phyloP scores from a whole-genome alignment of 2,329 filamentous ascomycete species.

The Coniosporium uncinatum region DNA sequence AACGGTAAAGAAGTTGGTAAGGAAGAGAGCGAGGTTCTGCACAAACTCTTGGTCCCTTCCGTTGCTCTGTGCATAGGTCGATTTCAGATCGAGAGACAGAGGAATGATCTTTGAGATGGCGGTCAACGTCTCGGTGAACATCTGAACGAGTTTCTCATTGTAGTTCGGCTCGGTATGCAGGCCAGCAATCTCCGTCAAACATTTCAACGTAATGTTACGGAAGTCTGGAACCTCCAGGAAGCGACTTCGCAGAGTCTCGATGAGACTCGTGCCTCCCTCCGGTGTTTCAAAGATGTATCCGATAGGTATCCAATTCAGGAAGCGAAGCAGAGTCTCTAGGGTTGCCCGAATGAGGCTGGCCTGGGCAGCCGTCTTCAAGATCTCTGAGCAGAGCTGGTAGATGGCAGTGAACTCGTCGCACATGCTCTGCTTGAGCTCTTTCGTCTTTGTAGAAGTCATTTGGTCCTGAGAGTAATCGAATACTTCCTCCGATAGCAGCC shows the following conservation, averaged over 20 bases:
- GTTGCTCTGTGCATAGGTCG: conserved; percentile 88
- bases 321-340: conserved; percentile 88
- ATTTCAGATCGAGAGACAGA: conserved; percentile 82
- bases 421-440: conserved; percentile 98
- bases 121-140: conserved; percentile 96
- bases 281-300: conserved; percentile 99
- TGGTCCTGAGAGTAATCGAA: conserved; percentile 99
- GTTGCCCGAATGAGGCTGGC: conserved; percentile 93
- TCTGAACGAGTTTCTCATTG: conserved; percentile 92
- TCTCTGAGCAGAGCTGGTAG: conserved; percentile 95
- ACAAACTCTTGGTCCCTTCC: conserved; percentile 95
- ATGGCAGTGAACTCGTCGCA: conserved; percentile 98
- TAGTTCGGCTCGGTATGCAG: conserved; percentile 84
- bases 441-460: conserved; percentile 98
- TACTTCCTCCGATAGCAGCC: conserved; percentile 93
- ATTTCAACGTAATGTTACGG: conserved; percentile 94
- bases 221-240: conserved; percentile 95
- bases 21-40: conserved; percentile 91
- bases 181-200: conserved; percentile 93
- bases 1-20: conserved; percentile 95
- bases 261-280: conserved; percentile 53
- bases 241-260: conserved; percentile 87
- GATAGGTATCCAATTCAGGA: conserved; percentile 98
- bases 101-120: conserved; percentile 94
- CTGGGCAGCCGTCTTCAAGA: conserved; percentile 85